Percentiles rank a stretch among this genome's conserved stretches.
phyloP scores from a whole-genome alignment of 108 stramenopile genomes.

The Nitzschia putrida region DNA sequence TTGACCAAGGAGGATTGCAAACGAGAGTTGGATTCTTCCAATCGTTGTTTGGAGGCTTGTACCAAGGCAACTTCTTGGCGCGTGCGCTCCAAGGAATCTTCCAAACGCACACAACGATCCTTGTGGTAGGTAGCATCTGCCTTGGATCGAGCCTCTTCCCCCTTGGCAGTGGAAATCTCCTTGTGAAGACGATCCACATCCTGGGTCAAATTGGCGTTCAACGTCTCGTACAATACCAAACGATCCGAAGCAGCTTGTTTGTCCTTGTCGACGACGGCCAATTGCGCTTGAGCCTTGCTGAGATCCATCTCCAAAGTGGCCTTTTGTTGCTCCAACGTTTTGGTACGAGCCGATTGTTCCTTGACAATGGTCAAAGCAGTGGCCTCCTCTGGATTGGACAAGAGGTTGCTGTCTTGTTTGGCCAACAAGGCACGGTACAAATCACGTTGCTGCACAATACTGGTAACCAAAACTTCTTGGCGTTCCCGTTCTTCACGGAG shows the following conservation, averaged over 20 bases:
- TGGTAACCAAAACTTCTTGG: slow-evolving; percentile 70
- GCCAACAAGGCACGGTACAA: slow-evolving; percentile 75
- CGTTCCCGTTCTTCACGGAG: slow-evolving; percentile 72
- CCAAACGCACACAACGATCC: slow-evolving; percentile 58
- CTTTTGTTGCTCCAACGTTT: slow-evolving; percentile 55
- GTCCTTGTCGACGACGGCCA: slow-evolving; percentile 46
- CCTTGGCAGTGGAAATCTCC: slow-evolving; percentile 59
- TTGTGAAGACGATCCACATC: slow-evolving; percentile 52
- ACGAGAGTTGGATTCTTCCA: slow-evolving; percentile 56
- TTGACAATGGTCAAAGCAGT: slow-evolving; percentile 42
- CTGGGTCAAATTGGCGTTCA: slow-evolving; percentile 55
- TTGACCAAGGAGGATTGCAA: slow-evolving; percentile 55
- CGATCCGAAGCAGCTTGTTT: slow-evolving; percentile 63
- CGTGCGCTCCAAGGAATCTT: slow-evolving; percentile 50
- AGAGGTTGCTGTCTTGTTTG: slow-evolving; percentile 55
- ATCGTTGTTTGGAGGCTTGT: slow-evolving; percentile 44
- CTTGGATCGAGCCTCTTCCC: slow-evolving; percentile 55
- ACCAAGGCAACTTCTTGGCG: slow-evolving; percentile 53
- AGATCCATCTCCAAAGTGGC: slow-evolving; percentile 53
- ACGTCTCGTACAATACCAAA: slow-evolving; percentile 60
- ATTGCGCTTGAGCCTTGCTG: slow-evolving; percentile 48
- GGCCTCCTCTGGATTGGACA: slow-evolving; percentile 39
- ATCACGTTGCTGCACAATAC: slow-evolving; percentile 86
- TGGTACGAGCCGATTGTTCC: slow-evolving; percentile 48
- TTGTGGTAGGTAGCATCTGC: slow-evolving; percentile 67